These are phyloP conservation scores for Trichoderma atroviride DNA, from an alignment of 2,329 filamentous ascomycete species.

Conservation along the genomic window DNA sequence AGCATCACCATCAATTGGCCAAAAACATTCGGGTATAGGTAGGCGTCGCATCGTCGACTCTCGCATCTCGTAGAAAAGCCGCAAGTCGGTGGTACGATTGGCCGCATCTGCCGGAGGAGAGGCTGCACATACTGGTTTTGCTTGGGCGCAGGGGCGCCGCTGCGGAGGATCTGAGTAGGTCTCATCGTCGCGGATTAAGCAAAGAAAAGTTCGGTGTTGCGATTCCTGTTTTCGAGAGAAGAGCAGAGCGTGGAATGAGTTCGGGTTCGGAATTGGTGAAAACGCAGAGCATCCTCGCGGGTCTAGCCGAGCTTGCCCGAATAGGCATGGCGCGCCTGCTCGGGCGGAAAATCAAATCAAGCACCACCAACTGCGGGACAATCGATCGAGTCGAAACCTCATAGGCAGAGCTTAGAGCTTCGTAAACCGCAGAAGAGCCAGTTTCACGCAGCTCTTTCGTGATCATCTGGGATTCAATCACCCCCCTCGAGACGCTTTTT, in stretches of 20 bases:
- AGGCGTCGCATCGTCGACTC: conserved; percentile 31
- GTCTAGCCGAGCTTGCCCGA: conserved; percentile 42
- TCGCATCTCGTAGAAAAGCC: conserved; percentile 38
- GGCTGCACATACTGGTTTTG: conserved; percentile 41
- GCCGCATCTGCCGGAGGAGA: neutral
- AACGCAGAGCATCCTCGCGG: conserved; percentile 33
- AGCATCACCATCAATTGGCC: neutral
- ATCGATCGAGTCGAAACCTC: neutral
- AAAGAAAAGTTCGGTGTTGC: conserved; percentile 25
- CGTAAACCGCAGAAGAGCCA: conserved; percentile 6
- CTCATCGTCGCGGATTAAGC: conserved; percentile 40
- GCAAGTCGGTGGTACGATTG: conserved; percentile 31
- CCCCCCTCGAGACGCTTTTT: neutral
- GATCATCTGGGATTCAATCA: neutral
- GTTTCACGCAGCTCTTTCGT: neutral
- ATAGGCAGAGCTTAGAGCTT: conserved; percentile 11
- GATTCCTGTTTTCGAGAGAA: conserved; percentile 24
- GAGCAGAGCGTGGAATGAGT: conserved; percentile 22
- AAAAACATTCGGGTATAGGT: conserved; percentile 27
- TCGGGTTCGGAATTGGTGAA: conserved; percentile 33
- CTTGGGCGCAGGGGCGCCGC: conserved; percentile 40
- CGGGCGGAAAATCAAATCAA: conserved; percentile 32
- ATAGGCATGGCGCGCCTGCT: conserved; percentile 37
- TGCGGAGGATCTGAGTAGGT: conserved; percentile 45
- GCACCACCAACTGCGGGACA: conserved; percentile 21